A percentile compares a stretch with the other conserved stretches of the same genome.
These are phyloP conservation scores for Aspergillus affinis DNA, from an alignment of 495 filamentous ascomycete species.

Conservation along the genomic window DNA sequence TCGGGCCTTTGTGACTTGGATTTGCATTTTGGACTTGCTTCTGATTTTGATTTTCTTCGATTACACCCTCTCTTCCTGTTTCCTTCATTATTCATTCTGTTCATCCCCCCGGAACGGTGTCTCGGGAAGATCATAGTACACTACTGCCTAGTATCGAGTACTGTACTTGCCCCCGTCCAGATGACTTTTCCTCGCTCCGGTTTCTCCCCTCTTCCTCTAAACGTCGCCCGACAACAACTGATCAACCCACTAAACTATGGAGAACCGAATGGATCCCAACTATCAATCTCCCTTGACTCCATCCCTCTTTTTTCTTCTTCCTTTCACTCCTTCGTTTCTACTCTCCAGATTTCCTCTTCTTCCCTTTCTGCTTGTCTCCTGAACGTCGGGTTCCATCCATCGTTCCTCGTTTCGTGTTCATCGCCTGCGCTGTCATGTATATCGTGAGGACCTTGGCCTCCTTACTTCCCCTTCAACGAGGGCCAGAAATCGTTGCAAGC, in stretches of 20 bases:
- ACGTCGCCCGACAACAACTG: background rate
- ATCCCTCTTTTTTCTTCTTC: background rate
- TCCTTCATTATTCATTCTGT: no score
- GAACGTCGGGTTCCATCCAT: background rate
- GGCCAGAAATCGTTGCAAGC: background rate
- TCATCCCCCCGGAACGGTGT: background rate
- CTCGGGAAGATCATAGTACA: background rate
- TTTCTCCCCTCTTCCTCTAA: background rate
- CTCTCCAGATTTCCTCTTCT: background rate
- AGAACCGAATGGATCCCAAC: background rate
- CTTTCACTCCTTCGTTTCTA: background rate
- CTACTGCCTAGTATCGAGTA: no score
- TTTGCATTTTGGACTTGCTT: background rate
- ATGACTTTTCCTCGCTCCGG: background rate
- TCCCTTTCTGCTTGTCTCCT: background rate
- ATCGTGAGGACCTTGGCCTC: background rate
- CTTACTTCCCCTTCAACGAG: background rate
- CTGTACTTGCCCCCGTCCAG: no score
- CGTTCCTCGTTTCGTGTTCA: background rate
- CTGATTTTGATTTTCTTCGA: background rate
- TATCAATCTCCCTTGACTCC: background rate
- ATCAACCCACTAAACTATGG: background rate
- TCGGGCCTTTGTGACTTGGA: background rate
- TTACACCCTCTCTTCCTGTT: background rate
- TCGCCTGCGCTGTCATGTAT: background rate